Evolutionary conservation across 352 stramenopile species (phyloP), one percentile per base, ranked within the genome.

Genomic region (Phytophthora syringae): DNA sequence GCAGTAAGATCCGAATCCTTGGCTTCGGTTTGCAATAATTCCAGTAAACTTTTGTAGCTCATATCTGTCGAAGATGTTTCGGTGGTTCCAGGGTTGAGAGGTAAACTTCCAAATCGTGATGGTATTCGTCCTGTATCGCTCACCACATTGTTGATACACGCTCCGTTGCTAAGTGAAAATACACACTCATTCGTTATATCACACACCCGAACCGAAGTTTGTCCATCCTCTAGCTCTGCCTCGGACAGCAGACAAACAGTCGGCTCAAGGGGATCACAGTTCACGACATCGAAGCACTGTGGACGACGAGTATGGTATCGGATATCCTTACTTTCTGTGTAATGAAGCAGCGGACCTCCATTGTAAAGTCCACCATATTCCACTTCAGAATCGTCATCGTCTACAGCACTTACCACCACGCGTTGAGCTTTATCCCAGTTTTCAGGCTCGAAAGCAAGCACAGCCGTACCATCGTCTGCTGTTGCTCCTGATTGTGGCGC

Each of bases 301-400:
- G 83, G 85, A 2, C 80, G 78, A 0, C 74, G 66, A 9, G 85
- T 89, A 40, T 87, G 74, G 37, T 94, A 94, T 11, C 83, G 66
- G 10, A 81, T 72, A 51, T 94, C 85, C 22, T 68, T 71, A 30
- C 85, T 94, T 16, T 67, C 62, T 0, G 72, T 77, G 48, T 78
- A 88, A 42, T 92, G 85, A 0, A 89, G 24, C 2, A 94, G 50
- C 4, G 72, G 50, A 0, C 85, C 85, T 10, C 85, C 85, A 34
- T 54, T 74, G 27, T 94, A 78, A 0, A 94, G 65, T 1, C 85
- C 83, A 5, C 80, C 72, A 34, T 77, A 87, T 53, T 92, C 85
- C 16, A 72, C 74, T 32, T 94, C 85, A 0, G 83, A 91, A 5
- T 81, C 16, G 1, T 42, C 32, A 32, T 94, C 85, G 22, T 92